phyloP scores from a whole-genome alignment of 768 basidiomycete species.

The Leccinum subgranulosum region DNA sequence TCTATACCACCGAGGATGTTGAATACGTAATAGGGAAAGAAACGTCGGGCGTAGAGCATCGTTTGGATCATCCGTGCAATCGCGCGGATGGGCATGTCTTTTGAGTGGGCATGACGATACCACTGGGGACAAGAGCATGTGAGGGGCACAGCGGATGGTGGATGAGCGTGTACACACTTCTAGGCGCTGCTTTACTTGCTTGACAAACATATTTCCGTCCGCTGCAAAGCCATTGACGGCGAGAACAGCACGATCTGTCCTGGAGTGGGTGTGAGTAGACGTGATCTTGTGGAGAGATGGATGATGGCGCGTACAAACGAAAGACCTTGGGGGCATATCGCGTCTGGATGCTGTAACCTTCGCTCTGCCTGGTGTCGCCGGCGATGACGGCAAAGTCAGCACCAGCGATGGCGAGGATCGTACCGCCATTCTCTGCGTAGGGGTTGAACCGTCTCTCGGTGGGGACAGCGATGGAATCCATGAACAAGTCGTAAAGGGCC shows the following conservation, averaged over 20 bases:
- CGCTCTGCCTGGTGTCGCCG: conserved; percentile 93
- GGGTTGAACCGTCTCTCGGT: conserved; percentile 77
- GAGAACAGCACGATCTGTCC: conserved; percentile 89
- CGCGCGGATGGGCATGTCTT: conserved; percentile 94
- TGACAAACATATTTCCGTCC: conserved; percentile 97
- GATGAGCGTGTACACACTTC: conserved; percentile 58
- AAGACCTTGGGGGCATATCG: conserved; percentile 96
- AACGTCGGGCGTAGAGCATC: conserved; percentile 93
- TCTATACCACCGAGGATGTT: conserved; percentile 96
- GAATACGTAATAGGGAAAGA: conserved; percentile 98
- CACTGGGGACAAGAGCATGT: conserved; percentile 50
- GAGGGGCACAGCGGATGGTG: not conserved
- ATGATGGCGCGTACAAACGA: conserved; percentile 64
- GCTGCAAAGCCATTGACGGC: conserved; percentile 98
- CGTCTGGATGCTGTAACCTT: conserved; percentile 98
- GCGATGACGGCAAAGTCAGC: conserved; percentile 93
- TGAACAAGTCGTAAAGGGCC: not conserved
- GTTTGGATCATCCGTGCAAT: conserved; percentile 99
- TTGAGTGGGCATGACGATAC: conserved; percentile 96
- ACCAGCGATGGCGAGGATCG: conserved; percentile 94
- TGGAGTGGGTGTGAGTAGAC: conserved; percentile 29
- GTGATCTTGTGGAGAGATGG: not conserved
- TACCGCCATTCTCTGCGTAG: conserved; percentile 92
- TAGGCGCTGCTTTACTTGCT: conserved; percentile 90
- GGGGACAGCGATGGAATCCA: conserved; percentile 27